Conservation (phyloP, 768 basidiomycete species). For the Leccinum disarticulatum region DNA sequence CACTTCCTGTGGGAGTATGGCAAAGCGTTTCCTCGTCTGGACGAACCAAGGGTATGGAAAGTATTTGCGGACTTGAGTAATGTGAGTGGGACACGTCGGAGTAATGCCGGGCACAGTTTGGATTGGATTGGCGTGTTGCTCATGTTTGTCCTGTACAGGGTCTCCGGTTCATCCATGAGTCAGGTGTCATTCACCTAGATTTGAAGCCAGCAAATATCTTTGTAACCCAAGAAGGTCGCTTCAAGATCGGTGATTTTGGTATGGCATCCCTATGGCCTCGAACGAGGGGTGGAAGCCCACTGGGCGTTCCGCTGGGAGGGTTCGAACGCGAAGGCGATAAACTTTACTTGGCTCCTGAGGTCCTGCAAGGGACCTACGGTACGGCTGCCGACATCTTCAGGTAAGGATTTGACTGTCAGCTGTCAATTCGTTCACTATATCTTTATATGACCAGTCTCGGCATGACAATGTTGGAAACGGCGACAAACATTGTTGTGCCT, state of each 20-base stretch:
- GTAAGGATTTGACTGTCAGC: conserved; percentile 46
- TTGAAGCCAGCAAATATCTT: conserved; percentile 98
- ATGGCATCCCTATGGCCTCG: conserved; percentile 96
- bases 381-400: conserved; percentile 97
- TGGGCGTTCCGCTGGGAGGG: conserved; percentile 38
- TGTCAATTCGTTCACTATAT: conserved; percentile 6
- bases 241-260: conserved; percentile 98
- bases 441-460: conserved; percentile 65
- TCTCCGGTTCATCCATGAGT: conserved; percentile 83
- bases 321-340: conserved; percentile 98
- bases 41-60: conserved; percentile 96
- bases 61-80: conserved; percentile 86
- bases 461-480: conserved; percentile 93
- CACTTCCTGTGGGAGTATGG: conserved; percentile 93
- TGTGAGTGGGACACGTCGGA: conserved; percentile 48
- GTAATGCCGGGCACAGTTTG: conserved; percentile 21
- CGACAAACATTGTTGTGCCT: conserved; percentile 94
- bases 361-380: conserved; percentile 87
- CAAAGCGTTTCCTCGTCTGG: conserved; percentile 75
- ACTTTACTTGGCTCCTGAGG: conserved; percentile 94
- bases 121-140: conserved; percentile 24
- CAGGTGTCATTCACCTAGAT: conserved; percentile 91
- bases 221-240: conserved; percentile 78
- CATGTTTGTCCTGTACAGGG: conserved; percentile 50
- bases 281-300: conserved; percentile 35